phyloP scores from a whole-genome alignment of 2,329 filamentous ascomycete species.

The Hortaea werneckii region DNA sequence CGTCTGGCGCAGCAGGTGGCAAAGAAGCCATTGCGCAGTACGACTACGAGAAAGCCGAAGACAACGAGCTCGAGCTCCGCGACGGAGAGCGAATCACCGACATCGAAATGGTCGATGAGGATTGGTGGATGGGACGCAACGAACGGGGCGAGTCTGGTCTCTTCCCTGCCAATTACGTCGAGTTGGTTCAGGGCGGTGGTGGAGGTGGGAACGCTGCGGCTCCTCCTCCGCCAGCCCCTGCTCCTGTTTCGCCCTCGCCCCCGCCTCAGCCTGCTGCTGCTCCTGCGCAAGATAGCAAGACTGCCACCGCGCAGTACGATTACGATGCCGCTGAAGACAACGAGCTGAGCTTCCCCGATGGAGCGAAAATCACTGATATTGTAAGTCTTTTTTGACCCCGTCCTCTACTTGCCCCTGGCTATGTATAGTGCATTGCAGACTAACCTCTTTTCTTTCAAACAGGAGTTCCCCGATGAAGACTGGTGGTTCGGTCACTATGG shows the following conservation, averaged over 20 bases:
- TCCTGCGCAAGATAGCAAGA: constrained; percentile 26
- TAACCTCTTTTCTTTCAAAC: constrained; percentile 17
- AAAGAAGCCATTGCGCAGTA: constrained; percentile 74
- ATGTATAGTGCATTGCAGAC: not conserved
- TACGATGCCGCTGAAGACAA: constrained; percentile 98
- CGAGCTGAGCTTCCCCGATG: constrained; percentile 74
- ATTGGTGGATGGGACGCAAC: constrained; percentile 99
- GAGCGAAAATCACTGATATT: constrained; percentile 68
- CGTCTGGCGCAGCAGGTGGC: constrained; percentile 37
- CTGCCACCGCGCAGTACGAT: constrained; percentile 80
- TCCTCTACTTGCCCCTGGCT: not conserved
- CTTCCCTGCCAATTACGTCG: constrained; percentile 96
- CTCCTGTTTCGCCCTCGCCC: constrained; percentile 7
- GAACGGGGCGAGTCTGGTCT: constrained; percentile 71
- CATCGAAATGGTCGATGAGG: constrained; percentile 94
- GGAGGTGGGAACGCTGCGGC: constrained; percentile 10
- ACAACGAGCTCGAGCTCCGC: constrained; percentile 84
- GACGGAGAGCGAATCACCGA: constrained; percentile 84
- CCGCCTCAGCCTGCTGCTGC: constrained; percentile 4
- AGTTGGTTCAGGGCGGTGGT: constrained; percentile 53
- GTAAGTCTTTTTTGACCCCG: constrained; percentile 39
- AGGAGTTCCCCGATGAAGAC: constrained; percentile 96
- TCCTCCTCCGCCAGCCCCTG: constrained; percentile 30
- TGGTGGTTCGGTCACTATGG: constrained; percentile 93
- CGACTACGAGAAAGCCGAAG: constrained; percentile 95